Base-by-base conservation (phyloP, 2,329 filamentous ascomycete genomes). In the Ascochyta pisi region DNA sequence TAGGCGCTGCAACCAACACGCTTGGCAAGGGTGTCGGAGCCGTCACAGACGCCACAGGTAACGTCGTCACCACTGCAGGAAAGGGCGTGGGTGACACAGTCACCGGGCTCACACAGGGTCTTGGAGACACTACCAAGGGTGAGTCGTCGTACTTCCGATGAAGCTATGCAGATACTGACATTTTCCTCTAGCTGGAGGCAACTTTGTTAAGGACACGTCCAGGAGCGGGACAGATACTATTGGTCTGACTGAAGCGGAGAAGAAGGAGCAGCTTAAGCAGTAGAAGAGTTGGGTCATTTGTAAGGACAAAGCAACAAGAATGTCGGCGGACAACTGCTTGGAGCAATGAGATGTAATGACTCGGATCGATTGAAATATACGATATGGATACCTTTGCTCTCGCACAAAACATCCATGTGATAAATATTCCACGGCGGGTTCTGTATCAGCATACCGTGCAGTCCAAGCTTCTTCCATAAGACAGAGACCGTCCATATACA, bases 41-140 rank as follows among this genome's bases (percentile, higher is more conserved):
- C 46, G 64, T 67, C 2, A 74, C 71, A 1, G 61, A 69, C 27
- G 66, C 70, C 0, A 54, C 69, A 4, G 73, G 73, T 27, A 71
- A 73, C 41, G 67, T 71, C 0, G 68, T 76, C 4, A 57, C 68
- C 0, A 66, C 64, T 4, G 58, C 71, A 9, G 73, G 73, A 0
- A 75, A 74, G 53, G 73, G 74, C 2, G 58, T 76, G 0, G 73
- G 74, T 0, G 70, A 76, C 56, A 73, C 70, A 1, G 66, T 76
- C 24, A 65, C 65, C 8, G 73, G 73, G 0, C 61, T 76, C 6
- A 74, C 71, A 7, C 56, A 66, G 42, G 73, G 72, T 0, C 16
- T 73, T 16, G 73, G 73, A 0, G 73, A 76, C 51, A 75, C 71
- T 2, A 74, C 69, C 0, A 74, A 74, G 43, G 66, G 70, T 71